Evolutionary conservation across 805 yeast species (phyloP), one percentile per base, ranked within the genome.

Genomic region (Cyberlindnera mississippiensis): DNA sequence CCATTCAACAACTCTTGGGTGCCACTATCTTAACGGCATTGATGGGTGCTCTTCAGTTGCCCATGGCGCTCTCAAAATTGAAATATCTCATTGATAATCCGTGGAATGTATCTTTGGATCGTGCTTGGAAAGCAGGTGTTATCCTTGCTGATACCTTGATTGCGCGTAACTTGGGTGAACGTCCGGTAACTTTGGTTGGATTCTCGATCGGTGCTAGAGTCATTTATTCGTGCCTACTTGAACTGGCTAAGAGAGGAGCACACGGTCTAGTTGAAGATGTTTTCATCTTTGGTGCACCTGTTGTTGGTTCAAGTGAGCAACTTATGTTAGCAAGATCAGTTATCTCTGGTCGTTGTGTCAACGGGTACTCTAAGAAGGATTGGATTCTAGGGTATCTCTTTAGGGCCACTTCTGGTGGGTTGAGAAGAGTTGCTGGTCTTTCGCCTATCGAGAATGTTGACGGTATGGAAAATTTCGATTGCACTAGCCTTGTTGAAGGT

Each of bases 51-150:
- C 72, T 93, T 37, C 98, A 91, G 60, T 69, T 86, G 46, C 99
- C 99, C 0, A 83, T 93, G 90, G 82, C 85, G 51, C 71, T 93
- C 29, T 80, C 97, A 0, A 93, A 93, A 56, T 69, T 93, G 32
- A 84, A 96, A 3, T 93, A 93, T 52, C 65, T 93, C 22, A 72
- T 93, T 20, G 99, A 93, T 57, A 93, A 93, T 56, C 99, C 99
- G 1, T 93, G 99, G 99, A 91, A 84, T 57, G 98, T 93, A 5
- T 90, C 98, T 0, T 68, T 93, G 44, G 98, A 91, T 62, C 74
- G 99, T 45, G 99, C 99, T 0, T 91, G 97, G 98, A 75, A 89
- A 33, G 96, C 97, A 0, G 99, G 99, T 4, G 68, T 79, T 42
- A 80, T 93, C 34, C 63, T 93, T 38, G 98, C 99, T 0, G 98